Evolutionary conservation across 2,329 filamentous ascomycete species (phyloP).

Genomic region (Teratosphaeria pseudoeucalypti): DNA sequence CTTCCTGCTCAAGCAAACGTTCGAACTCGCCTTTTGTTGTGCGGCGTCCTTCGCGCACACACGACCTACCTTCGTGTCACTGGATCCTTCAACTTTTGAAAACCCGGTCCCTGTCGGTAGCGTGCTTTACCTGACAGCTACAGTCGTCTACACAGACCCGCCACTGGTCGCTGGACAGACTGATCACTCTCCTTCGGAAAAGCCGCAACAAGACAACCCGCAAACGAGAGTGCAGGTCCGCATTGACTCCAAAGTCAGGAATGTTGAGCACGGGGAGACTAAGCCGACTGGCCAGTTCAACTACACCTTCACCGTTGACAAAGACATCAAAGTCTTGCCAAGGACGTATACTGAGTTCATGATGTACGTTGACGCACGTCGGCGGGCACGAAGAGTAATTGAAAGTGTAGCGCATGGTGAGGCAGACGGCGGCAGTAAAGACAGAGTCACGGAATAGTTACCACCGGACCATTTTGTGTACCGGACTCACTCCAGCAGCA

Average conservation of each 20-base stretch:
- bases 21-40: conserved; percentile 67
- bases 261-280: conserved; percentile 59
- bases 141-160: conserved; percentile 61
- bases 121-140: conserved; percentile 63
- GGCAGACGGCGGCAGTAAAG: conserved; percentile 7
- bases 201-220: conserved; percentile 27
- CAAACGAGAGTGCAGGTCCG: conserved; percentile 58
- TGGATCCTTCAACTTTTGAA: conserved; percentile 64
- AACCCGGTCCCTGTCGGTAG: conserved; percentile 66
- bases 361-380: conserved; percentile 52
- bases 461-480: too few relatives aligned
- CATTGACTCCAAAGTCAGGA: conserved; percentile 60
- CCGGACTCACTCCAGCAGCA: too few relatives aligned
- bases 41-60: conserved; percentile 60
- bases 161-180: conserved; percentile 32
- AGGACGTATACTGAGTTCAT: conserved; percentile 54
- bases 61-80: conserved; percentile 59
- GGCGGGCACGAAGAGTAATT: conserved; percentile 44
- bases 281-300: conserved; percentile 66
- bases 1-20: conserved; percentile 58
- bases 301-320: conserved; percentile 60
- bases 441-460: conserved; percentile 1
- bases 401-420: conserved; percentile 28
- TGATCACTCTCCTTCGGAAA: conserved; percentile 19
- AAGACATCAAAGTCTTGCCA: conserved; percentile 56